Evolutionary conservation across 2,329 filamentous ascomycete species (phyloP).

Genomic region (Phoma herbarum): DNA sequence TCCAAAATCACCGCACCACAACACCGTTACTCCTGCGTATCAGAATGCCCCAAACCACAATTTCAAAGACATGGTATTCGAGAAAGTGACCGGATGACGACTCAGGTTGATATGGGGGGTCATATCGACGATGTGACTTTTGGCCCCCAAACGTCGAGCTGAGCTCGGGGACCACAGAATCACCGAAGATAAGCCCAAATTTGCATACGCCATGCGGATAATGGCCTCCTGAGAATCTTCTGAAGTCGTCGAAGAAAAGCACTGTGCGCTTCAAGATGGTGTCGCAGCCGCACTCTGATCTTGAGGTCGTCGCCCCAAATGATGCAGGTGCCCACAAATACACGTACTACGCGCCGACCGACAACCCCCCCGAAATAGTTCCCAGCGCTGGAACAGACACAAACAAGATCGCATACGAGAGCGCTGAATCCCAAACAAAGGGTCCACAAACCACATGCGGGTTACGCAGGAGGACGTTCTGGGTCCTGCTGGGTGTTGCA

Average conservation of each 20-base stretch:
- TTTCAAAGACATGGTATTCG: not conserved
- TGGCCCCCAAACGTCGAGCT: conserved; percentile 3
- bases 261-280: not conserved
- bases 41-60: not conserved
- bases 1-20: too few relatives aligned
- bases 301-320: conserved; percentile 2
- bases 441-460: conserved; percentile 16
- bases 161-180: not conserved
- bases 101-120: not conserved
- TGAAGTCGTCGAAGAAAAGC: not conserved
- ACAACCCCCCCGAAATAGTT: not conserved
- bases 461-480: conserved; percentile 21
- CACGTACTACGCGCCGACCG: not conserved
- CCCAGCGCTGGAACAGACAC: conserved; percentile 1
- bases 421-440: not conserved
- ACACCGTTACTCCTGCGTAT: not conserved
- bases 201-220: not conserved
- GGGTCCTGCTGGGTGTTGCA: conserved; percentile 19
- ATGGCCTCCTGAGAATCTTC: not conserved
- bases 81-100: not conserved
- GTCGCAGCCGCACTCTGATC: conserved; percentile 7
- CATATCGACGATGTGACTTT: not conserved
- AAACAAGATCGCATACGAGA: conserved; percentile 10
- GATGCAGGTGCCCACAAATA: not conserved
- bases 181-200: conserved; percentile 5